Base-by-base conservation (phyloP, 129 eudicot genomes). In the Lactuca saligna region DNA sequence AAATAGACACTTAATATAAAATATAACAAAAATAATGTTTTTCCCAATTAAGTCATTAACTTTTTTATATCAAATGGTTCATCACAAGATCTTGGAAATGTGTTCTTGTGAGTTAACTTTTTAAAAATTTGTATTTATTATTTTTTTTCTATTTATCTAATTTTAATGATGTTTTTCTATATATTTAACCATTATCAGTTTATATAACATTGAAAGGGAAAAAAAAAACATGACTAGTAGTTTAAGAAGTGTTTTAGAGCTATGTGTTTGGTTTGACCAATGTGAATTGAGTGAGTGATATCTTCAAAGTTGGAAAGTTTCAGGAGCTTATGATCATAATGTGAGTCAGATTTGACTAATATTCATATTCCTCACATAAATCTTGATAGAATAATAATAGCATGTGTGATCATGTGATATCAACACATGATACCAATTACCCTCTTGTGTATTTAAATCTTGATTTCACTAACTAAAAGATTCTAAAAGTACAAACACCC, bases 361-460 rank as follows among this genome's bases (percentile, higher is more conserved):
- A 50, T 59, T 39, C 58, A 63, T 55, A 35, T 74, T 63, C 68
- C 67, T 65, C 32, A 34, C 71, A 58, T 57, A 69, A 59, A 82
- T 73, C 64, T 67, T 58, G 17, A 61, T 61, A 69, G 71, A 77
- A 68, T 71, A 79, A 65, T 61, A 71, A 65, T 38, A 71, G 82
- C 81, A 80, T 82, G 82, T 82, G 94, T 79, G 75, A 80, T 86
- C 97, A 90, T 82, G 96, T 86, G 94, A 82, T 78, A 64, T 70
- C 56, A 69, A 72, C 90, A 86, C 89, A 83, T 85, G 91, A 83
- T 60, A 83, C 70, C 84, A 75, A 54, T 51, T 53, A 41, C n/a
- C 76, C 48, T 60, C 57, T 59, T 61, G 75, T 54, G 59, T 76
- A 37, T 76, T 61, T 69, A 29, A 76, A 76, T 76, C 65, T 42